phyloP scores from a whole-genome alignment of 208 protist species.

The Trypanosoma scelopori region DNA sequence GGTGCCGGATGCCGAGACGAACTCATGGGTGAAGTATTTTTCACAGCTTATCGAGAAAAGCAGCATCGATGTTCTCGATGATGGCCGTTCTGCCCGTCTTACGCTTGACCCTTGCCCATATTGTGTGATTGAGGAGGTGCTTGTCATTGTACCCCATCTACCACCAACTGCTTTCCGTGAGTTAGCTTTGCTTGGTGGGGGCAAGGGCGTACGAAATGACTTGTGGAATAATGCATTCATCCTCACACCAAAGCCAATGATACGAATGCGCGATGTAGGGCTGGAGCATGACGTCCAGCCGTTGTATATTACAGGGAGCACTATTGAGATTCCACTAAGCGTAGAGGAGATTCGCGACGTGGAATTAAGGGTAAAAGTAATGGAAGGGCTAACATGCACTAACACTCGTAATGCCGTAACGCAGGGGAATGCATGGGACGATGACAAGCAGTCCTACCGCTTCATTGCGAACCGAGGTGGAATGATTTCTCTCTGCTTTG shows the following conservation, averaged over 20 bases:
- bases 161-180: slow-evolving; percentile 50
- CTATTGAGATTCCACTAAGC: slow-evolving; percentile 52
- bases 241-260: slow-evolving; percentile 31
- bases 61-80: slow-evolving; percentile 33
- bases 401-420: slow-evolving; percentile 64
- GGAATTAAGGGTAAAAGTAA: slow-evolving; percentile 50
- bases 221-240: slow-evolving; percentile 53
- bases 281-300: background rate
- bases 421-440: slow-evolving; percentile 60
- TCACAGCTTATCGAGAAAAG: slow-evolving; percentile 35
- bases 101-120: slow-evolving; percentile 19
- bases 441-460: slow-evolving; percentile 38
- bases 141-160: slow-evolving; percentile 63
- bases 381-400: slow-evolving; percentile 69
- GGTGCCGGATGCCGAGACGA: background rate
- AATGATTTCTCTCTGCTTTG: slow-evolving; percentile 65
- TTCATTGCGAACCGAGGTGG: slow-evolving; percentile 70
- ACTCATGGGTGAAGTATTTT: slow-evolving; percentile 19
- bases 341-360: slow-evolving; percentile 37
- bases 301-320: slow-evolving; percentile 52
- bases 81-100: slow-evolving; percentile 37
- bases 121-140: slow-evolving; percentile 25
- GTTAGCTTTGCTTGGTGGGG: slow-evolving; percentile 22
- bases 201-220: slow-evolving; percentile 52
- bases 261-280: slow-evolving; percentile 24